A percentile compares a stretch with the other conserved stretches of the same genome.
Evolutionary conservation across 2,329 filamentous ascomycete species (phyloP).

Genomic region (Sporothrix schenckii): DNA sequence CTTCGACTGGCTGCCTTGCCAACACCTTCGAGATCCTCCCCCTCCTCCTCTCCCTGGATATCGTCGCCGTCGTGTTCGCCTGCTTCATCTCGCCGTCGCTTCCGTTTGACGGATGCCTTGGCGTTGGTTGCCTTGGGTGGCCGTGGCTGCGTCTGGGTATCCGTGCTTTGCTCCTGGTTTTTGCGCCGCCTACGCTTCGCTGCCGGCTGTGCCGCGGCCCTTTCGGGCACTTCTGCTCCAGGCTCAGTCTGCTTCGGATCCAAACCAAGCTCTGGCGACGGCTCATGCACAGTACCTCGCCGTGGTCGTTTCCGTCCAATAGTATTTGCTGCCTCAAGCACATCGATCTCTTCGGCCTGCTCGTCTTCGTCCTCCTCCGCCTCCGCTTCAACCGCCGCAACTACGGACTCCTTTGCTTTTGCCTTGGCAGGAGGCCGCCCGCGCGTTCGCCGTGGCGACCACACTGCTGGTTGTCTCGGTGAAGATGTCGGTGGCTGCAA

Average conservation of each 20-base stretch:
- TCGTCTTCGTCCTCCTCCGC: constrained; percentile 39
- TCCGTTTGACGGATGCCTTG: constrained; percentile 36
- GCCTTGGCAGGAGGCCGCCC: not conserved
- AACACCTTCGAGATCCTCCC: constrained; percentile 35
- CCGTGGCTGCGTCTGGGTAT: constrained; percentile 46
- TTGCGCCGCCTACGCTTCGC: constrained; percentile 47
- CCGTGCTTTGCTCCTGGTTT: constrained; percentile 46
- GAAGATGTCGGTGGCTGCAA: constrained; percentile 24
- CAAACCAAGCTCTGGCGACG: constrained; percentile 50
- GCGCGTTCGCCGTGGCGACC: not conserved
- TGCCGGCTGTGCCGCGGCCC: constrained; percentile 38
- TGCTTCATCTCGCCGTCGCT: constrained; percentile 36
- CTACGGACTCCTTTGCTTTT: constrained; percentile 23
- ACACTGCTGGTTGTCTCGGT: constrained; percentile 1
- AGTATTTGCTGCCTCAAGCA: constrained; percentile 47
- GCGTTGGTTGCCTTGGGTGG: constrained; percentile 46
- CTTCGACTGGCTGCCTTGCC: constrained; percentile 36
- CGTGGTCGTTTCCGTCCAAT: constrained; percentile 52
- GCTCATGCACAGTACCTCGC: constrained; percentile 42
- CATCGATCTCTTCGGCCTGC: constrained; percentile 51
- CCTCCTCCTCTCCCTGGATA: constrained; percentile 15
- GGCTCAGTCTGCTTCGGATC: constrained; percentile 41
- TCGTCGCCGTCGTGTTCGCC: constrained; percentile 38
- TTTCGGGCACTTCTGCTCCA: constrained; percentile 40
- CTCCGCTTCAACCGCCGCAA: constrained; percentile 37